Conservation (phyloP, 257 asterid genomes). For the Lycium barbarum region DNA sequence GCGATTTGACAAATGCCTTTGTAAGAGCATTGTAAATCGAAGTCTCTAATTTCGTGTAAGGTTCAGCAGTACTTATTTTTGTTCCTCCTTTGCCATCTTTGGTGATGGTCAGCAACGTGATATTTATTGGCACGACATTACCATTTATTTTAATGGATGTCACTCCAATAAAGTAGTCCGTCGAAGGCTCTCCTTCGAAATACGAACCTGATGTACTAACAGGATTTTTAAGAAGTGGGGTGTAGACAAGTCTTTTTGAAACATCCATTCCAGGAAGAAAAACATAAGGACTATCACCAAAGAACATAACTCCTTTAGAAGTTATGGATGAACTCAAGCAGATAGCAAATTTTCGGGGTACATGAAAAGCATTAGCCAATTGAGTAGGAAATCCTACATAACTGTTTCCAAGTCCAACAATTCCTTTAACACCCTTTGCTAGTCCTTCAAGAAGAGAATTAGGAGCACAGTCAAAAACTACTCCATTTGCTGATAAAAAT, state of each 20-base stretch:
- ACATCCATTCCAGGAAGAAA: slow-evolving; percentile 28
- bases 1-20: slow-evolving; percentile 38
- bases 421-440: neutral
- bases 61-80: slow-evolving; percentile 55
- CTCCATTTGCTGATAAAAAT: neutral
- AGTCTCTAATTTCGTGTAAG: slow-evolving; percentile 48
- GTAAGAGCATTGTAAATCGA: slow-evolving; percentile 49
- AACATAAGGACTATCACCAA: slow-evolving; percentile 33
- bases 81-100: slow-evolving; percentile 51
- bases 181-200: slow-evolving; percentile 40
- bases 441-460: neutral
- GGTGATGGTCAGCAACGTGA: slow-evolving; percentile 36
- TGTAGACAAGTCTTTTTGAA: slow-evolving; percentile 42
- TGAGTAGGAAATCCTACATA: neutral
- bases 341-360: neutral
- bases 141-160: slow-evolving; percentile 42
- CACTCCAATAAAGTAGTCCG: slow-evolving; percentile 57
- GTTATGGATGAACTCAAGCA: neutral
- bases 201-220: slow-evolving; percentile 35
- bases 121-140: slow-evolving; percentile 37
- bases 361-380: neutral
- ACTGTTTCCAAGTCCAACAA: neutral
- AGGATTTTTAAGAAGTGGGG: slow-evolving; percentile 43
- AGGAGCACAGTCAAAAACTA: neutral
- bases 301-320: neutral